Percentiles rank a stretch among this genome's conserved stretches.
Evolutionary conservation across 306 rosid species (phyloP).

Genomic region (Cucumis cinereus): DNA sequence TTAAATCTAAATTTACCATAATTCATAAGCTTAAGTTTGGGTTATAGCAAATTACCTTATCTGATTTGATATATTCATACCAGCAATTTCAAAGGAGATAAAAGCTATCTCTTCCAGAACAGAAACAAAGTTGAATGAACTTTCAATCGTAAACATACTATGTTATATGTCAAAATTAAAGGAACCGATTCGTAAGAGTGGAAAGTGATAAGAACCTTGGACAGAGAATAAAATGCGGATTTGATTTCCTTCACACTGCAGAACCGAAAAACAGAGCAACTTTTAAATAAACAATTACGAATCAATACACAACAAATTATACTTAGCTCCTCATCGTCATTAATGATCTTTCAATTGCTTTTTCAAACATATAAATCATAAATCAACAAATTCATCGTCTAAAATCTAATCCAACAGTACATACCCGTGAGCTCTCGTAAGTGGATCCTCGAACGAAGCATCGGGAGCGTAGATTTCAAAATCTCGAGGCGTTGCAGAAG

Average conservation of each 20-base stretch:
- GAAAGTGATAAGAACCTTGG: slow-evolving; percentile 1
- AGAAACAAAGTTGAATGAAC: background rate
- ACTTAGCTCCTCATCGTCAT: background rate
- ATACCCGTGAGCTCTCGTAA: slow-evolving; percentile 66
- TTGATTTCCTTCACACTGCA: slow-evolving; percentile 37
- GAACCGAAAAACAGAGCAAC: background rate
- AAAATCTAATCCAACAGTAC: background rate
- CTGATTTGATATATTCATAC: background rate
- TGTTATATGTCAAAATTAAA: background rate
- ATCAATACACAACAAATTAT: background rate
- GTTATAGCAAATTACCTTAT: background rate
- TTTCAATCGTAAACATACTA: background rate
- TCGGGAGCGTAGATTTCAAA: slow-evolving; percentile 52
- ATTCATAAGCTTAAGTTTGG: background rate
- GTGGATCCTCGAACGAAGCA: slow-evolving; percentile 86
- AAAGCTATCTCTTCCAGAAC: background rate
- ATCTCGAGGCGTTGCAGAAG: slow-evolving; percentile 50
- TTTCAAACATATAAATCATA: background rate
- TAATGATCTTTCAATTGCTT: background rate
- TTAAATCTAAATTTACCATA: too few relatives aligned
- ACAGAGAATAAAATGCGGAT: background rate
- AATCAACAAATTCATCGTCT: background rate
- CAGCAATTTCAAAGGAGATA: too few relatives aligned
- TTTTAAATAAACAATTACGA: background rate
- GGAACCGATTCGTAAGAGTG: background rate